Conservation (phyloP, 257 asterid genomes). For the Penstemon eatonii region DNA sequence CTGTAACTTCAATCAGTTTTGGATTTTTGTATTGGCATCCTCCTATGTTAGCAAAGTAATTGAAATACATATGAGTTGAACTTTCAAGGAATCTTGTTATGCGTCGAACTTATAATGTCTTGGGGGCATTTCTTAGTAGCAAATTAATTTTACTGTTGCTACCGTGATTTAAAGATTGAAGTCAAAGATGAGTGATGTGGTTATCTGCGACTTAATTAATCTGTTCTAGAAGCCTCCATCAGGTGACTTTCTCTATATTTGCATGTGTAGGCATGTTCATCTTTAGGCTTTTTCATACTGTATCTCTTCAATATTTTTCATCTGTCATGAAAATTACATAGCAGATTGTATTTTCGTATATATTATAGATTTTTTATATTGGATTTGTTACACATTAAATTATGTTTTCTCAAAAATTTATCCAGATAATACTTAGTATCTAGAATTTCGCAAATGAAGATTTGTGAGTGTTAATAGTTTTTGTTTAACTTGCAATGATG, state of each 20-base stretch:
- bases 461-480: neutral
- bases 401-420: constrained; percentile 3
- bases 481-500: constrained; percentile 26
- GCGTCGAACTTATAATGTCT: constrained; percentile 4
- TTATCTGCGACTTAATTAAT: constrained; percentile 15
- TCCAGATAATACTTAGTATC: constrained; percentile 13
- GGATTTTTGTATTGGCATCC: neutral
- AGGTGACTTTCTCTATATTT: constrained; percentile 1
- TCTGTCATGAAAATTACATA: neutral
- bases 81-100: neutral
- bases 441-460: constrained; percentile 13
- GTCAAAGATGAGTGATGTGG: constrained; percentile 17
- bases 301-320: neutral
- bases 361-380: neutral
- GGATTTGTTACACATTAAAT: neutral
- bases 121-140: neutral
- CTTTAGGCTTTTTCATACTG: constrained; percentile 17
- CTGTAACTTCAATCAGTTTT: no score
- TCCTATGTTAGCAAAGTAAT: neutral
- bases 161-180: neutral
- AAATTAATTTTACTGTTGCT: neutral
- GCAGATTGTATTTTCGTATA: constrained; percentile 11
- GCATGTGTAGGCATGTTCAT: constrained; percentile 15
- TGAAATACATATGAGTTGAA: neutral
- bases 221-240: constrained; percentile 17